Base-by-base conservation (phyloP, 1,284 basidiomycete genomes). In the Leccinum subrobustum region DNA sequence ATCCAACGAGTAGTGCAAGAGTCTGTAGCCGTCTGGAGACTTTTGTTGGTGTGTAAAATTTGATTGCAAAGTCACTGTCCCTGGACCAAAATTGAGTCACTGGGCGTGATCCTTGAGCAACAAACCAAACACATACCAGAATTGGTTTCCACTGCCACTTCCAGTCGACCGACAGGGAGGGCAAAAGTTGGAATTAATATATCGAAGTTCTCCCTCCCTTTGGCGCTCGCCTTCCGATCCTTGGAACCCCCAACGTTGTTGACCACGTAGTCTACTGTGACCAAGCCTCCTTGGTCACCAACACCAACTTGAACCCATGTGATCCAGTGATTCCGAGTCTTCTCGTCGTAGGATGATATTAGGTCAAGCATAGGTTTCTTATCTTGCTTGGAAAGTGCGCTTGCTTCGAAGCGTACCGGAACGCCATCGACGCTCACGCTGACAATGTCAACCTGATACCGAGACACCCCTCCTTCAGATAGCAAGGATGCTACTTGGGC, bases 181-280 rank as follows among this genome's bases (percentile, higher is more conserved):
- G 83, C 73, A 69, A 92, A 92, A 16, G 83, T 83, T 4, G 89
- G 90, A 52, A 92, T 70, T 53, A 89, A 74, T 20, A 91, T 72
- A 63, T 82, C 73, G 35, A 87, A 60, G 5, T 68, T 65, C 11
- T 72, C 67, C 37, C 64, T 72, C 51, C 67, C 66, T 65, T 69
- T 76, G 54, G 63, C 68, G 56, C 74, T 76, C 63, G 67, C 73
- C 65, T 78, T 79, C 29, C 50, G 59, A 57, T 69, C 68, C 53
- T 56, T 62, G 59, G 58, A 7, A 20, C 51, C 25, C n/a, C n/a
- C 51, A 25, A 42, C 35, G 33, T 64, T 62, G 65, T 75, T 78
- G 33, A 87, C 85, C 42, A 88, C 71, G 68, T 91, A 90, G 66
- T 89, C 85, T 56, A 91, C 77, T 39, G 84, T 77, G 54, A 88